These are phyloP conservation scores for Hansfordia pulvinata DNA, from an alignment of 2,329 filamentous ascomycete species.

Conservation along the genomic window DNA sequence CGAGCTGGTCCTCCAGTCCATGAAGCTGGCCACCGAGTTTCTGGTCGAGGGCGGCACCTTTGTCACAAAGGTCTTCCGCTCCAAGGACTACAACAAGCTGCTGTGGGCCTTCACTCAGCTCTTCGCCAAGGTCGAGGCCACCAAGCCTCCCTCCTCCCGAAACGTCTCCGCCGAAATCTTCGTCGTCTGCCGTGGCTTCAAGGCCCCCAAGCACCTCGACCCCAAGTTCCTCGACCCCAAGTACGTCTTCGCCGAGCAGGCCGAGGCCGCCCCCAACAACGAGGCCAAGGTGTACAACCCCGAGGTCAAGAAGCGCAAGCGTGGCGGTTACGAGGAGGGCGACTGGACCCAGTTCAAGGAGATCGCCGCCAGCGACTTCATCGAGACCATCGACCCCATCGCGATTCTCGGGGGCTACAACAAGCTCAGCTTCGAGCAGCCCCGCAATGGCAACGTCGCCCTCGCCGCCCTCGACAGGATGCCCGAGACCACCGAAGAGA, in stretches of 20 bases:
- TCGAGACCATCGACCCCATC: slow-evolving; percentile 87
- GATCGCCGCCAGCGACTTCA: slow-evolving; percentile 77
- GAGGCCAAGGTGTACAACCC: slow-evolving; percentile 98
- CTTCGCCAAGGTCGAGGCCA: slow-evolving; percentile 90
- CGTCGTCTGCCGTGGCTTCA: slow-evolving; percentile 90
- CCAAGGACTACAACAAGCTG: slow-evolving; percentile 90
- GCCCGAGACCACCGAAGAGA: slow-evolving; percentile 74
- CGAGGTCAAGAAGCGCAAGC: slow-evolving; percentile 91
- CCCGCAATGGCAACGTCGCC: slow-evolving; percentile 71
- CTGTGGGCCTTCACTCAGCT: slow-evolving; percentile 97
- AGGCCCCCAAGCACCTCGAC: slow-evolving; percentile 86
- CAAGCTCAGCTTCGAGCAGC: slow-evolving; percentile 68
- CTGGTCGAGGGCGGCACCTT: slow-evolving; percentile 80
- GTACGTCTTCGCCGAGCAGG: slow-evolving; percentile 85
- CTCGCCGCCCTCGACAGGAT: slow-evolving; percentile 75
- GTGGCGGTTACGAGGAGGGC: slow-evolving; percentile 94
- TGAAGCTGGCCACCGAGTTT: slow-evolving; percentile 93
- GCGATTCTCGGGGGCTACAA: slow-evolving; percentile 81
- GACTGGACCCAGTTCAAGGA: slow-evolving; percentile 91
- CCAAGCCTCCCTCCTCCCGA: slow-evolving; percentile 88
- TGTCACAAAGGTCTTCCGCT: slow-evolving; percentile 94
- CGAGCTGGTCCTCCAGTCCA: slow-evolving; percentile 75
- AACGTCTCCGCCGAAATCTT: slow-evolving; percentile 98
- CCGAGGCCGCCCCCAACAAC: slow-evolving; percentile 77
- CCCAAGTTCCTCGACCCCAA: slow-evolving; percentile 83